A percentile compares a stretch with the other conserved stretches of the same genome.
Evolutionary conservation across 1,284 basidiomycete genomes (phyloP).

Genomic region (Vanrija sp.): DNA sequence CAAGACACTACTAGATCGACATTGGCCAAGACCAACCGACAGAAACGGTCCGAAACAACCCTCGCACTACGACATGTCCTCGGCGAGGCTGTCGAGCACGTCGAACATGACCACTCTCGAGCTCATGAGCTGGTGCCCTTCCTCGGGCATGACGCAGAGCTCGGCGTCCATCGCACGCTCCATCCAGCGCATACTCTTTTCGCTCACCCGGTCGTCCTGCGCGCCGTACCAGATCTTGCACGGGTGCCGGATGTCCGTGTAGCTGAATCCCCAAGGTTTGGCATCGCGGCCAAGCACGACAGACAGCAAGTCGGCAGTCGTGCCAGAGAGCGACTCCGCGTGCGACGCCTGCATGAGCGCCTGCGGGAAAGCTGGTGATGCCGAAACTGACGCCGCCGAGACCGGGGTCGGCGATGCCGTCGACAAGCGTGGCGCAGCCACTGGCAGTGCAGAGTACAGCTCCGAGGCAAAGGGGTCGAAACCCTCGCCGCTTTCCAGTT

Average conservation of each 20-base stretch:
- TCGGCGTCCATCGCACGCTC: slow-evolving; percentile 75
- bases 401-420: slow-evolving; percentile 1
- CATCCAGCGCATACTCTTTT: slow-evolving; percentile 85
- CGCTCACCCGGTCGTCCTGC: slow-evolving; percentile 84
- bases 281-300: slow-evolving; percentile 75
- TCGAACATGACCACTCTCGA: slow-evolving; percentile 80
- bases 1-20: no score
- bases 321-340: slow-evolving; percentile 85
- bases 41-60: no score
- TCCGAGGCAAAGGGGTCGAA: slow-evolving; percentile 2
- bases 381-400: slow-evolving; percentile 1
- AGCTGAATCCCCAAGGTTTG: slow-evolving; percentile 49
- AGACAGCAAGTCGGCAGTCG: slow-evolving; percentile 82
- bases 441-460: neutral
- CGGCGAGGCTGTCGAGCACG: slow-evolving; percentile 63
- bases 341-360: slow-evolving; percentile 90
- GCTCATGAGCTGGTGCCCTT: slow-evolving; percentile 90
- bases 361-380: slow-evolving; percentile 49
- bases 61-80: slow-evolving; percentile 24
- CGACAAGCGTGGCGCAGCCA: neutral
- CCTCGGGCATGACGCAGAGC: slow-evolving; percentile 77
- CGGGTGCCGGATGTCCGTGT: slow-evolving; percentile 65
- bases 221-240: slow-evolving; percentile 91
- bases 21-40: no score
- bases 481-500: neutral